Evolutionary conservation across 345 rosid genomes (phyloP).

Genomic region (Laguncularia racemosa): DNA sequence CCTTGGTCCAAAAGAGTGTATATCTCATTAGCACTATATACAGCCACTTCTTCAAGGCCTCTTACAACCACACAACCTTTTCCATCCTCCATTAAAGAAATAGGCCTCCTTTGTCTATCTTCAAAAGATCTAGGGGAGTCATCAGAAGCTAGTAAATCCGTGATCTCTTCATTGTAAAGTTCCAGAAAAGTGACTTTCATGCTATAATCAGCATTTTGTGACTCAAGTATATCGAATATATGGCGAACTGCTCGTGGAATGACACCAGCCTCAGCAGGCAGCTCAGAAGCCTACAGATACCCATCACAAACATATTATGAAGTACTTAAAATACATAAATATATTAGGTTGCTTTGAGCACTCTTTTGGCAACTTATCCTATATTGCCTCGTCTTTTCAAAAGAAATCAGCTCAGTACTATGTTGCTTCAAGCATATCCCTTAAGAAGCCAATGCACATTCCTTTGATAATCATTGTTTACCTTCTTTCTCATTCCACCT

Average conservation of each 20-base stretch:
- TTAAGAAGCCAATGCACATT: no score
- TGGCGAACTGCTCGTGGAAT: conserved; percentile 92
- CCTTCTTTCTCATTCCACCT: conserved; percentile 93
- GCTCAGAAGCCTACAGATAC: conserved; percentile 63
- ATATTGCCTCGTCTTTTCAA: no score
- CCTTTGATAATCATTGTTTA: conserved; percentile 5
- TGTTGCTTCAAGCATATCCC: no score
- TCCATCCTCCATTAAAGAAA: conserved; percentile 93
- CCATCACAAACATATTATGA: background rate
- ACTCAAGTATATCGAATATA: conserved; percentile 71
- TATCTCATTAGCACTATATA: conserved; percentile 85
- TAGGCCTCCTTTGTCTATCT: conserved; percentile 71
- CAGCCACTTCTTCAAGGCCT: conserved; percentile 91
- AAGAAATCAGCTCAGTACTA: no score
- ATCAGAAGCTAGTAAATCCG: conserved; percentile 74
- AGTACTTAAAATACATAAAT: background rate
- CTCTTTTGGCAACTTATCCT: no score
- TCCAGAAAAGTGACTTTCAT: conserved; percentile 94
- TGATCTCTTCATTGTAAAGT: conserved; percentile 84
- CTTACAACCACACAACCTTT: conserved; percentile 81
- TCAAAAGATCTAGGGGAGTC: conserved; percentile 50
- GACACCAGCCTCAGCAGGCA: conserved; percentile 88
- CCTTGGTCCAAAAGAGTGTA: conserved; percentile 80
- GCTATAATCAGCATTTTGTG: conserved; percentile 83
- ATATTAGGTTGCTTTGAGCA: no score